A percentile compares a stretch with the other conserved stretches of the same genome.
Conservation (phyloP, 768 basidiomycete genomes). For the Ephemerocybe angulata region DNA sequence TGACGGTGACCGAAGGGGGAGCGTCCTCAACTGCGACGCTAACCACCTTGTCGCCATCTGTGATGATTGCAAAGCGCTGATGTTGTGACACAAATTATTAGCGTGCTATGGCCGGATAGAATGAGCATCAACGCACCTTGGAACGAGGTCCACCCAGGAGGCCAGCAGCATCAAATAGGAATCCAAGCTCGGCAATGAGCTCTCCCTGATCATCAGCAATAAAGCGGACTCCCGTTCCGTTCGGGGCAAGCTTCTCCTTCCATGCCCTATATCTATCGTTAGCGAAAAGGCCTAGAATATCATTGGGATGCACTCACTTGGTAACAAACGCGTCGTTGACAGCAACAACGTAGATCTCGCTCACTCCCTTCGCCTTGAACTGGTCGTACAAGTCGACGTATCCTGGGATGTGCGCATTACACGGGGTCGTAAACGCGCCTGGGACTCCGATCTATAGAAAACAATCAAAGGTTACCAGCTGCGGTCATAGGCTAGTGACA, state of each 20-base stretch:
- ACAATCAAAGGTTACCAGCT: not conserved
- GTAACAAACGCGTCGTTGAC: conserved; percentile 81
- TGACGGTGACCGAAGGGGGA: conserved; percentile 46
- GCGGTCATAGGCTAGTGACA: not conserved
- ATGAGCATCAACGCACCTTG: conserved; percentile 39
- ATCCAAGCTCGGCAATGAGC: conserved; percentile 50
- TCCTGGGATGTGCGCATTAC: conserved; percentile 57
- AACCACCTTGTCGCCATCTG: conserved; percentile 55
- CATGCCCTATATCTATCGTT: conserved; percentile 45
- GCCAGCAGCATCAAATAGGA: conserved; percentile 58
- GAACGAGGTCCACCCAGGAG: conserved; percentile 66
- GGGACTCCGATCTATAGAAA: conserved; percentile 64
- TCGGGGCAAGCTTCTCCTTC: conserved; percentile 58
- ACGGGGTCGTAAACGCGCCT: conserved; percentile 73
- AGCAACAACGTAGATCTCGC: conserved; percentile 65
- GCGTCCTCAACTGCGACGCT: conserved; percentile 51
- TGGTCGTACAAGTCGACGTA: conserved; percentile 65
- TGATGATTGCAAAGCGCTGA: conserved; percentile 54
- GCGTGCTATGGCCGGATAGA: not conserved
- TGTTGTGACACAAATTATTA: conserved; percentile 5
- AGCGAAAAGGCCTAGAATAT: not conserved
- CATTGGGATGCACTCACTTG: conserved; percentile 33
- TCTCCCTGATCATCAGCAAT: conserved; percentile 67
- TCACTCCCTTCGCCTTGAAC: conserved; percentile 75
- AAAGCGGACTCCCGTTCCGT: conserved; percentile 57